Evolutionary conservation across 1,284 basidiomycete genomes (phyloP).

Genomic region (Phlebopus sp.): DNA sequence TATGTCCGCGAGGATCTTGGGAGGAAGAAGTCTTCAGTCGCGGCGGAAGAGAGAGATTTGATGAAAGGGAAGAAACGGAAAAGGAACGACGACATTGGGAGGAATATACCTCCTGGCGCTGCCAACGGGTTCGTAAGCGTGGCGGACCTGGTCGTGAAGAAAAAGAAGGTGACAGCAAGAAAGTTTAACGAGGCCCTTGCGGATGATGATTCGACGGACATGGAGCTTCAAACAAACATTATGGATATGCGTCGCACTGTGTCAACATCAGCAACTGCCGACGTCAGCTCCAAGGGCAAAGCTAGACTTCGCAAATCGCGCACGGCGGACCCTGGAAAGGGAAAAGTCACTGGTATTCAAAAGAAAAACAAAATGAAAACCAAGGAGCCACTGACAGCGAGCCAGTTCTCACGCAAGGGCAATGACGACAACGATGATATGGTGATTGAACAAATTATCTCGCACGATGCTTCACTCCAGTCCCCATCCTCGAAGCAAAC

Average conservation of each 20-base stretch:
- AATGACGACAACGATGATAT: constrained; percentile 55
- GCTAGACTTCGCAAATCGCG: constrained; percentile 37
- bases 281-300: constrained; percentile 29
- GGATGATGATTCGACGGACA: constrained; percentile 60
- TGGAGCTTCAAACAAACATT: constrained; percentile 54
- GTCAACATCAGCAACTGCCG: constrained; percentile 38
- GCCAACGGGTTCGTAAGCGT: constrained; percentile 63
- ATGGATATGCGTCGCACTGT: constrained; percentile 46
- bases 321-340: constrained; percentile 22
- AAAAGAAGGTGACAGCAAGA: constrained; percentile 44
- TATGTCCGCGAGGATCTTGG: constrained; percentile 55
- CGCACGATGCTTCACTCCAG: background rate
- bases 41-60: constrained; percentile 20
- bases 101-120: constrained; percentile 68
- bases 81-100: constrained; percentile 59
- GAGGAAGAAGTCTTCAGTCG: constrained; percentile 36
- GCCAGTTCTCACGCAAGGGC: constrained; percentile 41
- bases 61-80: constrained; percentile 59
- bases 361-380: constrained; percentile 29
- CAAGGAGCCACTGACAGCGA: constrained; percentile 29
- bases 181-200: constrained; percentile 39
- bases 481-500: constrained; percentile 5
- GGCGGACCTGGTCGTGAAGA: constrained; percentile 51
- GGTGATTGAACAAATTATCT: constrained; percentile 44
- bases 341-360: constrained; percentile 31